Evolutionary conservation across 257 asterid species (phyloP), one percentile per base, ranked within the genome.

Genomic region (Eustoma russellianum): DNA sequence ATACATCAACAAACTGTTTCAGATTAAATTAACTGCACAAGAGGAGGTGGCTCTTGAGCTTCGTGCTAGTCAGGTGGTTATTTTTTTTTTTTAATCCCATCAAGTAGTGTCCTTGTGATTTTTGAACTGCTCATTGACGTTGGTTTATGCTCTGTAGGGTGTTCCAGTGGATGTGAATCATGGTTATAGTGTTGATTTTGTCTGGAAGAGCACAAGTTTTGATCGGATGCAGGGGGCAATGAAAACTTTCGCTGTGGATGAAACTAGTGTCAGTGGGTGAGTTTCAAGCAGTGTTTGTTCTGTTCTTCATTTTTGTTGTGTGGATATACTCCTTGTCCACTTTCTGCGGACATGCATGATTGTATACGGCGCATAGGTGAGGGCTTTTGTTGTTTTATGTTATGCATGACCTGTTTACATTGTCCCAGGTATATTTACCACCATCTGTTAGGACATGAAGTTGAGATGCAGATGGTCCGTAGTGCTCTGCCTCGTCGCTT

Each of bases 31-130:
- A 67, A 92, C 96, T 63, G 86, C 96, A 48, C 97, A 83, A 70
- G 97, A 88, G 80, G 97, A 92, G 83, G 99, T 92, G 73, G 99
- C 94, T 28, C 99, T 92, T 52, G 99, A 92, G 72, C 94, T 92
- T 74, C 94, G 96, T 64, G 91, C 86, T 34, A 78, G 93, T 71
- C 96, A 88, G 97, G 97, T 88, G 64, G 40, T 6, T 49, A 33
- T 34, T 48, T 38, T n/a, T 1, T 4, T 24, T 24, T 1, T 4
- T 19, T 24, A 24, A 4, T 24, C 5, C 5, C 41, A 48, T 44
- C 14, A 0, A 12, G 13, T 9, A 11, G 35, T 54, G 41, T 10
- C 9, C 3, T 15, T 5, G 7, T 17, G 11, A 28, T 30, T 33
- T 30, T 34, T n/a, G 49, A 14, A 3, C 53, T 19, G 54, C 15